These are phyloP conservation scores for Coleophoma cylindrospora DNA, from an alignment of 2,329 filamentous ascomycete genomes.

Conservation along the genomic window DNA sequence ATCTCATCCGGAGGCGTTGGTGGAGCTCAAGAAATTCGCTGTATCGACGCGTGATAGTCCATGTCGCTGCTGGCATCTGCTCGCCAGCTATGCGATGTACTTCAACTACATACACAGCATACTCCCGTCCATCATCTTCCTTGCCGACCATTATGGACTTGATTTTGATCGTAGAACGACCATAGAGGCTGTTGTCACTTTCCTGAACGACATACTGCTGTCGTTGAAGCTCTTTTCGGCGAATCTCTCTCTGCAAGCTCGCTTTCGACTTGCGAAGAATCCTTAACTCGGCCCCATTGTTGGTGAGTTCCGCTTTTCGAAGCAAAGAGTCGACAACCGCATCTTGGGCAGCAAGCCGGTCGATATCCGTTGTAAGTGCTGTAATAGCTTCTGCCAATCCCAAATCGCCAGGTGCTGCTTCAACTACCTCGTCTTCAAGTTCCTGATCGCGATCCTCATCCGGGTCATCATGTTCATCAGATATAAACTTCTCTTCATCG, in stretches of 20 bases:
- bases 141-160: constrained; percentile 89
- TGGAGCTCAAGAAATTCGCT: constrained; percentile 97
- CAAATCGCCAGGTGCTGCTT: constrained; percentile 90
- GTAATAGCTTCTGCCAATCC: constrained; percentile 91
- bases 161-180: constrained; percentile 82
- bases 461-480: constrained; percentile 78
- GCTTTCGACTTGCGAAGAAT: constrained; percentile 92
- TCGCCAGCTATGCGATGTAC: constrained; percentile 87
- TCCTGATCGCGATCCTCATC: constrained; percentile 51
- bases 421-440: constrained; percentile 78
- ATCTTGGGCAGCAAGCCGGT: constrained; percentile 81
- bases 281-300: constrained; percentile 88
- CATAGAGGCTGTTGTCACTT: constrained; percentile 94
- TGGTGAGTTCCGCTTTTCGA: constrained; percentile 91
- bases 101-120: constrained; percentile 88
- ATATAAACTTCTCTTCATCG: constrained; percentile 78
- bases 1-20: constrained; percentile 77
- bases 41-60: constrained; percentile 88
- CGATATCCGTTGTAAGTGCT: constrained; percentile 82
- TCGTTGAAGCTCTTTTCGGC: constrained; percentile 88
- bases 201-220: constrained; percentile 98
- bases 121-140: constrained; percentile 90
- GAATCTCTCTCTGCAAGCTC: constrained; percentile 86
- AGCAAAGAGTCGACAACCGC: constrained; percentile 87
- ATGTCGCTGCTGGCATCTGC: constrained; percentile 93